Conservation (phyloP, 768 basidiomycete genomes). For the Tricholoma terreum region DNA sequence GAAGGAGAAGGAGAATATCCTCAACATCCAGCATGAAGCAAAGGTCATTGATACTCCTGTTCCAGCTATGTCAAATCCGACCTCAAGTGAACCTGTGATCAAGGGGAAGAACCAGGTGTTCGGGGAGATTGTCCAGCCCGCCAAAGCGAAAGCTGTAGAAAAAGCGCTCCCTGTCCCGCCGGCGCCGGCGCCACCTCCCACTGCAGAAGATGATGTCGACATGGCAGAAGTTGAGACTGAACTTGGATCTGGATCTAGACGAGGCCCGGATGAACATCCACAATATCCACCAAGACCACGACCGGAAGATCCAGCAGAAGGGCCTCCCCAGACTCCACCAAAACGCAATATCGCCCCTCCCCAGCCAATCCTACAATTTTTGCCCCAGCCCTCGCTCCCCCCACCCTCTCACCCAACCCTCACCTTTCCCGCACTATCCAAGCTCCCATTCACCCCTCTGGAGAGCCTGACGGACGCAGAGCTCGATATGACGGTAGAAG, state of each 20-base stretch:
- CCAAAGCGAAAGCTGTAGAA: neutral
- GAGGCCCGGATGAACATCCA: slow-evolving; percentile 11
- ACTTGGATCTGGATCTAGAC: neutral
- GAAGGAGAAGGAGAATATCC: neutral
- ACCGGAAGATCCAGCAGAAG: slow-evolving; percentile 3
- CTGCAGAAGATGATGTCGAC: slow-evolving; percentile 21
- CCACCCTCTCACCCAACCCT: slow-evolving; percentile 12
- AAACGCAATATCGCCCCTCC: neutral
- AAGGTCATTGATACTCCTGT: neutral
- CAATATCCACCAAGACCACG: neutral
- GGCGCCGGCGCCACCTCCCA: neutral
- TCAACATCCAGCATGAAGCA: neutral
- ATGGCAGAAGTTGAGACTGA: slow-evolving; percentile 24
- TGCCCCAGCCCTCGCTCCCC: slow-evolving; percentile 7
- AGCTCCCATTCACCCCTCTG: slow-evolving; percentile 42
- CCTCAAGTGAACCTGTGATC: neutral
- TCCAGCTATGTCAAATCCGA: neutral
- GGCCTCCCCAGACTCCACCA: slow-evolving; percentile 10
- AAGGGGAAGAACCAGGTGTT: slow-evolving; percentile 3
- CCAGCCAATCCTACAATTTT: neutral
- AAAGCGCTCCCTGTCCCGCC: neutral
- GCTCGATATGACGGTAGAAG: slow-evolving; percentile 75
- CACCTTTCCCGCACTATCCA: slow-evolving; percentile 41
- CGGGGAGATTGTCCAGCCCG: slow-evolving; percentile 4
- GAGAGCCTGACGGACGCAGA: slow-evolving; percentile 59